phyloP scores from a whole-genome alignment of 208 protist genomes.

The Strigomonas culicis region DNA sequence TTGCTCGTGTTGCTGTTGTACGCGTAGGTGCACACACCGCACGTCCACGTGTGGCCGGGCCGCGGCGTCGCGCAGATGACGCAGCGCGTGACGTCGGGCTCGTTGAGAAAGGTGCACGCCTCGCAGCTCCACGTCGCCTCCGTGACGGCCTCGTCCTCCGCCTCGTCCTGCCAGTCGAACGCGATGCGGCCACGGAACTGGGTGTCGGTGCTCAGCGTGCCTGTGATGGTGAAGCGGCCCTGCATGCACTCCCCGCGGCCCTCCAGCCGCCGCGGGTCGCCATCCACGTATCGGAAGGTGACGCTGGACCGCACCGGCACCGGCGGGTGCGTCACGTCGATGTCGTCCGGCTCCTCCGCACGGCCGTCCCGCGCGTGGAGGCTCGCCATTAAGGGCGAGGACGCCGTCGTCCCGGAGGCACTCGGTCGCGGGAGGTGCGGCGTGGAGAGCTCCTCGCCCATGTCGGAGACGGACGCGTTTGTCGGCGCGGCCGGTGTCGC shows the following conservation, averaged over 20 bases:
- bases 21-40: conserved; percentile 65
- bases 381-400: too few relatives aligned
- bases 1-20: conserved; percentile 54
- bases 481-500: not conserved
- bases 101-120: conserved; percentile 82
- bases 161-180: conserved; percentile 36
- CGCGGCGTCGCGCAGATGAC: conserved; percentile 77
- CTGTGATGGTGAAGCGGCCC: conserved; percentile 50
- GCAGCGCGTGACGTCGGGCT: conserved; percentile 61
- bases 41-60: conserved; percentile 69
- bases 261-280: conserved; percentile 19
- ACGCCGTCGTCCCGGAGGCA: too few relatives aligned
- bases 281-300: conserved; percentile 9
- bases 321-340: not conserved
- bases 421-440: not conserved
- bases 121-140: conserved; percentile 66
- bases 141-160: conserved; percentile 8
- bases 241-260: conserved; percentile 46
- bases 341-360: conserved; percentile 7
- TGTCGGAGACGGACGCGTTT: not conserved
- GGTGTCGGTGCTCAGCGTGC: conserved; percentile 28
- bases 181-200: conserved; percentile 44
- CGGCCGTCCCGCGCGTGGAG: too few relatives aligned
- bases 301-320: not conserved
- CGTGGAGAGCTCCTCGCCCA: not conserved